A percentile compares a stretch with the other conserved stretches of the same genome.
phyloP scores from a whole-genome alignment of 176 grass and related monocot genomes.

The Bromus sterilis region DNA sequence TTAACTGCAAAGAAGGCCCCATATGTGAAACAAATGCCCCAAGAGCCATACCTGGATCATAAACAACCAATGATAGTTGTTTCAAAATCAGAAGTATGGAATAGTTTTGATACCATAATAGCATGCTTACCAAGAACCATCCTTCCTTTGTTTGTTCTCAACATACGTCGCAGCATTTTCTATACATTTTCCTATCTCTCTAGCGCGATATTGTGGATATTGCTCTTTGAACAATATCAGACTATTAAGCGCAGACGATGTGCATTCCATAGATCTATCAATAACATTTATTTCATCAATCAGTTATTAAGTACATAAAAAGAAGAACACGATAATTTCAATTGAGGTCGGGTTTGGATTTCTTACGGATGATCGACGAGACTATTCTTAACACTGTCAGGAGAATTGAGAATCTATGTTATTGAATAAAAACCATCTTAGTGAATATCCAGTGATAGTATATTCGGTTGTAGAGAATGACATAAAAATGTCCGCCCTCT shows the following conservation, averaged over 20 bases:
- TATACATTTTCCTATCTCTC: constrained; percentile 23
- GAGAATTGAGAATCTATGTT: neutral
- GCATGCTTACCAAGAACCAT: constrained; percentile 28
- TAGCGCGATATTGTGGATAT: constrained; percentile 1
- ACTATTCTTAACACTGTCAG: neutral
- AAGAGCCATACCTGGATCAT: constrained; percentile 27
- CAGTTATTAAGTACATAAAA: neutral
- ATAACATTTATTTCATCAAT: too few species aligned
- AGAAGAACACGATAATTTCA: neutral
- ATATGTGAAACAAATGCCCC: constrained; percentile 38
- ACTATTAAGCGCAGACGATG: constrained; percentile 21
- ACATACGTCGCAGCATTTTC: constrained; percentile 1
- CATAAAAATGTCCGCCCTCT: too few species aligned
- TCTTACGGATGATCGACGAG: neutral
- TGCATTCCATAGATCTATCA: constrained; percentile 17
- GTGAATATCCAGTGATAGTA: neutral
- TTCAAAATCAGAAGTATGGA: too few species aligned
- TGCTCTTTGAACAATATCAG: constrained; percentile 13
- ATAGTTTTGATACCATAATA: neutral
- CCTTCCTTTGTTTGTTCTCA: neutral
- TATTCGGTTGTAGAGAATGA: neutral
- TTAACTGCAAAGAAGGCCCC: constrained; percentile 20
- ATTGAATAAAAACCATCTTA: neutral
- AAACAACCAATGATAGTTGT: neutral
- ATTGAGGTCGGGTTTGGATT: neutral